Percentiles rank a stretch among this genome's conserved stretches.
Evolutionary conservation across 2,329 filamentous ascomycete species (phyloP).

Genomic region (Onygenales sp.): DNA sequence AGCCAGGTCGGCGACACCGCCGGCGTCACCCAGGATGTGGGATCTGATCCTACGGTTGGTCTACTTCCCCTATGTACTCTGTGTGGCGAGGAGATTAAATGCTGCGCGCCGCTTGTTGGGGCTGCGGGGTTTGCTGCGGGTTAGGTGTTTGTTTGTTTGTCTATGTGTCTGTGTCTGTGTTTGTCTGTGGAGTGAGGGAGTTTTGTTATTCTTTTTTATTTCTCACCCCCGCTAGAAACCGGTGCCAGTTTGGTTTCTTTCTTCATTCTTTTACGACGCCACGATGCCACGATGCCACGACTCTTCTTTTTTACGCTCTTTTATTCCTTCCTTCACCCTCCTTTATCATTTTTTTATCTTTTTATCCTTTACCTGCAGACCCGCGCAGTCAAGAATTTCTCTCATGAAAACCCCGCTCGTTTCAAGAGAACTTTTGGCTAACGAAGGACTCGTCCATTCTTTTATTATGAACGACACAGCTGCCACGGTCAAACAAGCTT

Average conservation of each 20-base stretch:
- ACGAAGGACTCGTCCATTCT: constrained; percentile 12
- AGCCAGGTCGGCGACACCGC: constrained; percentile 89
- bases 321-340: too few species aligned
- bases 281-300: too few species aligned
- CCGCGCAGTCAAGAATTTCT: constrained; percentile 16
- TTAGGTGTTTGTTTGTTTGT: neutral
- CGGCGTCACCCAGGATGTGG: constrained; percentile 94
- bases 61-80: constrained; percentile 44
- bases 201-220: neutral
- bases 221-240: too few species aligned
- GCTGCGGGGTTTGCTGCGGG: too few species aligned
- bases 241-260: too few species aligned
- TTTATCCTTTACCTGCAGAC: neutral
- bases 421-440: constrained; percentile 22
- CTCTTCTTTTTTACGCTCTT: too few species aligned
- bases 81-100: constrained; percentile 49
- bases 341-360: neutral
- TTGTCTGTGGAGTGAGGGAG: neutral
- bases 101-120: constrained; percentile 18
- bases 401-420: constrained; percentile 33
- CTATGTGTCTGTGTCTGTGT: neutral
- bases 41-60: constrained; percentile 98
- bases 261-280: too few species aligned
- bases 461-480: constrained; percentile 42
- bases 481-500: constrained; percentile 76